Evolutionary conservation across 805 yeast species (phyloP).

Genomic region (Hanseniaspora opuntiae): DNA sequence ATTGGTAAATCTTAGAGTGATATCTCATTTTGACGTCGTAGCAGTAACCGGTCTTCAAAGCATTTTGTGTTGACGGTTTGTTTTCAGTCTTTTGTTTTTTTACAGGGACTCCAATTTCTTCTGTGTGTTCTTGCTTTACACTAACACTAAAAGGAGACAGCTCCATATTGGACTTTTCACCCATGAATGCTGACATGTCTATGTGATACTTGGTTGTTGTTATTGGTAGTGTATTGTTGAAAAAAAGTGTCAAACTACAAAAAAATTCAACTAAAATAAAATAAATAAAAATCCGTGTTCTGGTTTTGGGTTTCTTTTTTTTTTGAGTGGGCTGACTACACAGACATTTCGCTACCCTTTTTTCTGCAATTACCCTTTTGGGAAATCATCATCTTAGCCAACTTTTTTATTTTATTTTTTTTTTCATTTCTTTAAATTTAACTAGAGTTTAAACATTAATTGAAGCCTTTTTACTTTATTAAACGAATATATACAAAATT

Average conservation of each 20-base stretch:
- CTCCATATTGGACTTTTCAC: background rate
- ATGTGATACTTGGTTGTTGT: background rate
- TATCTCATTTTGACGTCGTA: slow-evolving; percentile 96
- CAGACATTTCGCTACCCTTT: background rate
- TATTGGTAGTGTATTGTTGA: background rate
- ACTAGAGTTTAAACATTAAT: too few species aligned
- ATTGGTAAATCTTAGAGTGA: slow-evolving; percentile 86
- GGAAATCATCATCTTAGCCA: background rate
- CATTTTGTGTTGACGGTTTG: slow-evolving; percentile 34
- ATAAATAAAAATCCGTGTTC: too few species aligned
- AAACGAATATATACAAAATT: too few species aligned
- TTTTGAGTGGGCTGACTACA: background rate
- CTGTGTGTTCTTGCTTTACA: background rate
- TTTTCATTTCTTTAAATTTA: background rate
- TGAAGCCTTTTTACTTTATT: too few species aligned
- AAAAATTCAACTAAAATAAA: background rate
- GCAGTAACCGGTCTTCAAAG: slow-evolving; percentile 80
- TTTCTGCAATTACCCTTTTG: background rate
- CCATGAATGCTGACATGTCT: background rate
- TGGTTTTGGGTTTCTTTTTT: background rate
- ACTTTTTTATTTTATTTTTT: background rate
- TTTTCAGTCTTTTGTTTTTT: slow-evolving; percentile 1
- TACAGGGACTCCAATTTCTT: background rate
- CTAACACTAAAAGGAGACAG: background rate
- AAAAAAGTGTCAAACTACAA: background rate